Conservation (phyloP, 306 rosid genomes). For the Arachis stenosperma region DNA sequence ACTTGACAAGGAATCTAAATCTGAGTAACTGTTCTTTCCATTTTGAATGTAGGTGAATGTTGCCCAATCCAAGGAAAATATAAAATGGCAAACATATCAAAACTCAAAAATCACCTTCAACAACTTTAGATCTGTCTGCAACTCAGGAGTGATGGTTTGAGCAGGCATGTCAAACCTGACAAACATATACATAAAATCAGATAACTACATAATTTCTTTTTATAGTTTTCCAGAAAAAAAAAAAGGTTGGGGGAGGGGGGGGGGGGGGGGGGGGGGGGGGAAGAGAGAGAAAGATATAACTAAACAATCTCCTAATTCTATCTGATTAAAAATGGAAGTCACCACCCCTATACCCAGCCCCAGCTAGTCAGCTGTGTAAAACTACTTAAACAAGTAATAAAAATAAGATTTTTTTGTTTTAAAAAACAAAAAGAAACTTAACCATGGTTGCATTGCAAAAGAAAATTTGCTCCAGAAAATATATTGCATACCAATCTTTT, state of each 20-base stretch:
- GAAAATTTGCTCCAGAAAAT: neutral
- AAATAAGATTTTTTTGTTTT: too few relatives aligned
- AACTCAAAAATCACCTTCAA: conserved; percentile 62
- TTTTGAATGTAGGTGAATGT: conserved; percentile 7
- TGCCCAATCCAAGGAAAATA: conserved; percentile 10
- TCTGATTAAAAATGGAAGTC: neutral
- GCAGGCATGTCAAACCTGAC: conserved; percentile 90
- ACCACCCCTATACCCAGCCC: neutral
- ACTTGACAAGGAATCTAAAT: neutral
- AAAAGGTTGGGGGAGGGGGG: neutral
- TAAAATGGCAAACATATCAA: neutral
- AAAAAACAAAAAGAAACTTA: neutral
- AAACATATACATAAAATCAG: conserved; percentile 23
- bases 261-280: too few relatives aligned
- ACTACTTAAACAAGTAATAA: neutral
- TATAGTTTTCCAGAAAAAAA: neutral
- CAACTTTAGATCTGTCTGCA: conserved; percentile 70
- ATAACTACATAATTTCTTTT: neutral
- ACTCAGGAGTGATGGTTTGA: conserved; percentile 74
- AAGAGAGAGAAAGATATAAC: neutral
- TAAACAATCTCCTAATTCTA: neutral
- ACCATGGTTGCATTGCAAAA: conserved; percentile 4
- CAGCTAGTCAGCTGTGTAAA: neutral
- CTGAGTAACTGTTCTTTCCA: conserved; percentile 6
- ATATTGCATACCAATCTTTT: conserved; percentile 58